Evolutionary conservation across 2,329 filamentous ascomycete species (phyloP), one percentile per base, ranked within the genome.

Genomic region (Aureobasidium sp.): DNA sequence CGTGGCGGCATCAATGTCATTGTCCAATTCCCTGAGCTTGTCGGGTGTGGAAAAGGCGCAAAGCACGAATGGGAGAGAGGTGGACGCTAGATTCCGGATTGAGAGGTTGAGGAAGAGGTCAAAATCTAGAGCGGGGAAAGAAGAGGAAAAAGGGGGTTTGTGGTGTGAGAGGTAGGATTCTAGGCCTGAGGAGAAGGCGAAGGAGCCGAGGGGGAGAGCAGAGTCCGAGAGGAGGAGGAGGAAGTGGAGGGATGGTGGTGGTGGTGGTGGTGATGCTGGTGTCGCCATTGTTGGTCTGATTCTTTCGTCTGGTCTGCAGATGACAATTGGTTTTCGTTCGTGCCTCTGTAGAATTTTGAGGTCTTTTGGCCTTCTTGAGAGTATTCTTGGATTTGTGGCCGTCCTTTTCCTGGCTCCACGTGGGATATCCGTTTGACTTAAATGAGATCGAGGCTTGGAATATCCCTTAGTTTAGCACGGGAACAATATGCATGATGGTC

Each of bases 101-200:
- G 86, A 89, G 19, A 87, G 73, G 10, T 79, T 76, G 14, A 93
- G 77, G 70, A 93, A 93, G 40, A 73, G 69, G 38, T 79, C 65
- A 68, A 89, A 86, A 19, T 75, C 74, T 19, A 5, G 58, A 53
- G 30, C 50, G 21, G 59, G 29, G 22, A 57, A 52, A 2, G 52
- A 60, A 11, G 61, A 56, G 69, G 72, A 60, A 19, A 37, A 48
- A 2, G 29, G 30, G 47, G 60, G 55, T 49, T 63, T 64, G 44
- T 62, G 59, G 72, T 93, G 88, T 3, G 85, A 84, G 16, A 90
- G 80, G 67, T 85, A 91, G 35, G 87, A 91, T 71, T 93, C 88
- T 14, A 93, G 78, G 3, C 87, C 87, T 60, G 81, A 86, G 73
- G 83, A 88, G 73, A 91, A 93, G 62, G 88, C 88, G 70, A 93